These are phyloP conservation scores for Verticillium klebahnii DNA, from an alignment of 2,329 filamentous ascomycete species.

Conservation along the genomic window DNA sequence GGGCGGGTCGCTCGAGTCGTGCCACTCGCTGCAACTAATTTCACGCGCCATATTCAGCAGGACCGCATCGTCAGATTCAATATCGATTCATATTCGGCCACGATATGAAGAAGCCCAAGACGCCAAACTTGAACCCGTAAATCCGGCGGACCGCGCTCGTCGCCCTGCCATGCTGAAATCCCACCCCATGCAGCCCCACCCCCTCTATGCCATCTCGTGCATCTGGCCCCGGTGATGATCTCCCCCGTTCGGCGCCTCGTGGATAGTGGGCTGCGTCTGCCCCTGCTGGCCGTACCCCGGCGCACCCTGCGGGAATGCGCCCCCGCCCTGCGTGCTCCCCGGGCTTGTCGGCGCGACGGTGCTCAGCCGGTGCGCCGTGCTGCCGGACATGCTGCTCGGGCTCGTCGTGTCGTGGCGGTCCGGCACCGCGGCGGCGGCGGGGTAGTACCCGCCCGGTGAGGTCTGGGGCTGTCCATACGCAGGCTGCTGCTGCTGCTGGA, in stretches of 20 bases:
- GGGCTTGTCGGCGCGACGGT: constrained; percentile 4
- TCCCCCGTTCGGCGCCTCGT: constrained; percentile 32
- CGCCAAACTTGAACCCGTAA: background rate
- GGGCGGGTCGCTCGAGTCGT: background rate
- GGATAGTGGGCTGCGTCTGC: constrained; percentile 20
- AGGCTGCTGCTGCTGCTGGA: constrained; percentile 11
- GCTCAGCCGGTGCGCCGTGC: constrained; percentile 6
- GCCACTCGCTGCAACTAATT: background rate
- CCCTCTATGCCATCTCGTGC: constrained; percentile 31
- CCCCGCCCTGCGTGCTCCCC: constrained; percentile 14
- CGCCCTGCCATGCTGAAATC: background rate
- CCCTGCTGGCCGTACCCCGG: constrained; percentile 15
- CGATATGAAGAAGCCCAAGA: background rate
- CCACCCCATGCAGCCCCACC: background rate
- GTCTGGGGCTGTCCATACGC: constrained; percentile 5
- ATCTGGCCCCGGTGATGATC: constrained; percentile 33
- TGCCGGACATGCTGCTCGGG: background rate
- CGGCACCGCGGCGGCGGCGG: constrained; percentile 2
- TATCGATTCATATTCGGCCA: background rate
- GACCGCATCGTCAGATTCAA: background rate
- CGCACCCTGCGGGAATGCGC: constrained; percentile 2
- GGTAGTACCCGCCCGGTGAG: constrained; percentile 13
- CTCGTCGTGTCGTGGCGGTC: background rate
- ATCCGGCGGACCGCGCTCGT: background rate
- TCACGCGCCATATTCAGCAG: background rate